A percentile compares a stretch with the other conserved stretches of the same genome.
phyloP scores from a whole-genome alignment of 495 filamentous ascomycete genomes.

The Penicillium goetzii region DNA sequence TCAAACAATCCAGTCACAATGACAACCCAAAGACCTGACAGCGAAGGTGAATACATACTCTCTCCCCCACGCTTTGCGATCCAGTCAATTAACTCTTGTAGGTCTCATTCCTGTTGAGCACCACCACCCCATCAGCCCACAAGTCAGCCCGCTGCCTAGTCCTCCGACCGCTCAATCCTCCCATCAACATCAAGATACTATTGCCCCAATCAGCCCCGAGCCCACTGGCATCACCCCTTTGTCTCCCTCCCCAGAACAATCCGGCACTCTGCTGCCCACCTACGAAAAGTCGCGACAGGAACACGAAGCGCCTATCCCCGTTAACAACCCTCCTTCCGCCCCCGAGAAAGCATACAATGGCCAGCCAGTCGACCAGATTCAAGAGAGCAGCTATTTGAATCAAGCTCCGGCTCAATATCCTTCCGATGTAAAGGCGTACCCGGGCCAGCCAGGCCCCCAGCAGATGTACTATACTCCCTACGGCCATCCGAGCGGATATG shows the following conservation, averaged over 20 bases:
- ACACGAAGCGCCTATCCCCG: conserved; percentile 6
- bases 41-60: conserved; percentile 14
- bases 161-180: background rate
- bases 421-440: conserved; percentile 23
- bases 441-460: conserved; percentile 23
- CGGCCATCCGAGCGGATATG: conserved; percentile 35
- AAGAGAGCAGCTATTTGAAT: no score
- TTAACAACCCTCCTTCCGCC: background rate
- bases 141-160: background rate
- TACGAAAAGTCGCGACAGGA: conserved; percentile 15
- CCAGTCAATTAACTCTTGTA: conserved; percentile 2
- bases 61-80: background rate
- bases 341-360: conserved; percentile 9
- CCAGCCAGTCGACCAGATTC: conserved; percentile 12
- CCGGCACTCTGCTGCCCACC: conserved; percentile 2
- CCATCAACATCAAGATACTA: background rate
- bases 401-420: conserved; percentile 4
- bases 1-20: conserved; percentile 5
- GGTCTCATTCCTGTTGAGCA: conserved; percentile 18
- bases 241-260: conserved; percentile 1
- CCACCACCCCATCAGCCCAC: background rate
- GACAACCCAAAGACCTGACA: background rate
- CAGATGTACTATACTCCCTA: conserved; percentile 25
- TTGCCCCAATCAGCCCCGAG: background rate
- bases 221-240: conserved; percentile 2